These are phyloP conservation scores for Solanum hybrid DNA, from an alignment of 305 asterid species.

Conservation along the genomic window DNA sequence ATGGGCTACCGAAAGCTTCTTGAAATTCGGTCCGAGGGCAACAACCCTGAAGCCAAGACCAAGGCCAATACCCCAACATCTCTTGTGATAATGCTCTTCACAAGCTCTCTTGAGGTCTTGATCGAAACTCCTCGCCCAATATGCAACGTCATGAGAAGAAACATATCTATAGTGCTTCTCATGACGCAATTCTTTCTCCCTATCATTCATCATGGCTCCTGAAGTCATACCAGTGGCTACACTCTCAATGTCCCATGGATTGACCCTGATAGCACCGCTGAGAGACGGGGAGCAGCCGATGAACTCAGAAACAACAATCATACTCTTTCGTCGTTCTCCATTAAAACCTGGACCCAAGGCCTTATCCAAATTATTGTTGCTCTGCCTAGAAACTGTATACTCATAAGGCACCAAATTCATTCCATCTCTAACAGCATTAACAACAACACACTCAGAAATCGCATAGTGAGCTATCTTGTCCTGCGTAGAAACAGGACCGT, in stretches of 20 bases:
- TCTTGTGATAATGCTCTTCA: slow-evolving; percentile 52
- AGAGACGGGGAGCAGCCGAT: slow-evolving; percentile 89
- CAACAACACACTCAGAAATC: slow-evolving; percentile 75
- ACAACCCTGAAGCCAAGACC: slow-evolving; percentile 62
- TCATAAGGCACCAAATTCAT: slow-evolving; percentile 79
- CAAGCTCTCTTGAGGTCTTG: slow-evolving; percentile 74
- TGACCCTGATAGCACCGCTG: slow-evolving; percentile 80
- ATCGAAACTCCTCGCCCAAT: slow-evolving; percentile 73
- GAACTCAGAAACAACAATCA: slow-evolving; percentile 74
- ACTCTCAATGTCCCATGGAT: slow-evolving; percentile 66
- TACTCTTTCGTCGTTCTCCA: slow-evolving; percentile 34
- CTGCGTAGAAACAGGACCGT: slow-evolving; percentile 50
- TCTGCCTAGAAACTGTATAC: slow-evolving; percentile 65
- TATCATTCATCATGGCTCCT: slow-evolving; percentile 44
- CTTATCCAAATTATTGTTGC: slow-evolving; percentile 39
- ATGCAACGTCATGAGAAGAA: slow-evolving; percentile 65
- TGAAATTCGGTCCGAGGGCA: slow-evolving; percentile 66
- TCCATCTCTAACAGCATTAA: slow-evolving; percentile 88
- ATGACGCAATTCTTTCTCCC: slow-evolving; percentile 64
- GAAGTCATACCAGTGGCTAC: slow-evolving; percentile 56
- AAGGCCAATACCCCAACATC: slow-evolving; percentile 89
- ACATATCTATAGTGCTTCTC: slow-evolving; percentile 75
- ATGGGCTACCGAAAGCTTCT: slow-evolving; percentile 65
- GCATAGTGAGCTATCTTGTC: slow-evolving; percentile 62
- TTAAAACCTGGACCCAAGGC: slow-evolving; percentile 35